Percentiles rank a stretch among this genome's conserved stretches.
Evolutionary conservation across 2,329 filamentous ascomycete genomes (phyloP).

Genomic region (Colletotrichum lentis): DNA sequence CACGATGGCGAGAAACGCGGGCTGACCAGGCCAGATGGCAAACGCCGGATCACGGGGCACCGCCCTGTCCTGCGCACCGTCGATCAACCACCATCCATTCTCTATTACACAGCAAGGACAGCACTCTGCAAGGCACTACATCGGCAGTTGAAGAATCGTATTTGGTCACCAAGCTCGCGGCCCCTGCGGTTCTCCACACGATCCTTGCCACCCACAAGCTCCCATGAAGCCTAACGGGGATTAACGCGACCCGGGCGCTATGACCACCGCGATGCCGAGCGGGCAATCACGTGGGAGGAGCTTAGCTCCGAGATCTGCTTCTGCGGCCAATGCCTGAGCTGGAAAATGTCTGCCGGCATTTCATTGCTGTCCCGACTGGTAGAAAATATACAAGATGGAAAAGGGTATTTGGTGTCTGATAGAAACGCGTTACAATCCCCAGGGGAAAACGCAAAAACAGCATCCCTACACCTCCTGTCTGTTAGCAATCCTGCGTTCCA

Average conservation of each 20-base stretch:
- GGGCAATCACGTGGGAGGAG: constrained; percentile 38
- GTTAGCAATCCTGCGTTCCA: too few relatives aligned
- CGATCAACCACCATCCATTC: background rate
- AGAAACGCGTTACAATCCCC: constrained; percentile 11
- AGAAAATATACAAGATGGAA: constrained; percentile 2
- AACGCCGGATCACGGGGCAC: constrained; percentile 17
- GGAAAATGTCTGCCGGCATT: background rate
- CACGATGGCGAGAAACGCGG: background rate
- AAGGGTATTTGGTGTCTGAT: background rate
- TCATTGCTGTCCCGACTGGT: background rate
- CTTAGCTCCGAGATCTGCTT: constrained; percentile 12
- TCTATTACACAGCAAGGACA: background rate
- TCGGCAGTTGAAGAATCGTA: constrained; percentile 23
- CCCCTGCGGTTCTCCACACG: constrained; percentile 35
- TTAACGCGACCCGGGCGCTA: constrained; percentile 43
- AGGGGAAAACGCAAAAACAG: background rate
- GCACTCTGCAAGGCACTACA: constrained; percentile 8
- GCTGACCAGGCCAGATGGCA: background rate
- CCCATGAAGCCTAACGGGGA: constrained; percentile 40
- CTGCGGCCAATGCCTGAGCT: constrained; percentile 11
- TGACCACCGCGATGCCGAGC: constrained; percentile 42
- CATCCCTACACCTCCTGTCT: too few relatives aligned
- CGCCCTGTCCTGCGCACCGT: constrained; percentile 21
- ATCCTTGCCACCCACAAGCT: constrained; percentile 26
- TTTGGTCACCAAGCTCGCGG: constrained; percentile 20